phyloP scores from a whole-genome alignment of 2,329 filamentous ascomycete genomes.

The Rutstroemia sydowiana region DNA sequence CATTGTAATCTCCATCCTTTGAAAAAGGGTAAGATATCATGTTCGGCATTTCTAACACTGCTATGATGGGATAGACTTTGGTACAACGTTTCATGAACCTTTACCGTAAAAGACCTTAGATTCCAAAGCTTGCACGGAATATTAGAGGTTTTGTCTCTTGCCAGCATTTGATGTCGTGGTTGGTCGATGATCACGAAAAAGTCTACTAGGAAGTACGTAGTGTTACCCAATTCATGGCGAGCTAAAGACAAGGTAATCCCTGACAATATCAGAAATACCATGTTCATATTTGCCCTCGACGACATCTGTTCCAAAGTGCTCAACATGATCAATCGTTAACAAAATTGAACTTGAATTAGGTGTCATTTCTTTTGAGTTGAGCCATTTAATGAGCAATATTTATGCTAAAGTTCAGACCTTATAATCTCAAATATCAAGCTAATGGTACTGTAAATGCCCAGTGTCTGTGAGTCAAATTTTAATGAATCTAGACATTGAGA shows the following conservation, averaged over 20 bases:
- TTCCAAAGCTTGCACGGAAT: constrained; percentile 3
- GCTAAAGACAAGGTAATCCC: constrained; percentile 2
- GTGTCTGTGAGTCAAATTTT: background rate
- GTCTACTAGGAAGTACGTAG: background rate
- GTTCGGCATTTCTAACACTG: too few relatives aligned
- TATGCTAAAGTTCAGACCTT: background rate
- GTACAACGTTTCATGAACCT: constrained; percentile 14
- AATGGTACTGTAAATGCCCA: too few relatives aligned
- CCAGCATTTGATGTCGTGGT: constrained; percentile 8
- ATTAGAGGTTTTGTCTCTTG: background rate
- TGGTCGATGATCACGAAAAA: constrained; percentile 16
- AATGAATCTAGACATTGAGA: background rate
- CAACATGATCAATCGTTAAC: background rate
- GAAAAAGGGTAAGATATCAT: too few relatives aligned
- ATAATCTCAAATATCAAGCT: too few relatives aligned
- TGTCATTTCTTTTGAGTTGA: background rate
- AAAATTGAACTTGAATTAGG: background rate
- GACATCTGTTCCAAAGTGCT: background rate
- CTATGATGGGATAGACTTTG: too few relatives aligned
- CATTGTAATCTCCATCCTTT: too few relatives aligned
- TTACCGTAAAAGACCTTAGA: too few relatives aligned
- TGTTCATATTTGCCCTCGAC: background rate
- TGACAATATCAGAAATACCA: constrained; percentile 13
- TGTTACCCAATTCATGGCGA: constrained; percentile 6
- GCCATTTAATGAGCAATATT: background rate